These are phyloP conservation scores for Cladorrhinum sp. DNA, from an alignment of 2,329 filamentous ascomycete species.

Conservation along the genomic window DNA sequence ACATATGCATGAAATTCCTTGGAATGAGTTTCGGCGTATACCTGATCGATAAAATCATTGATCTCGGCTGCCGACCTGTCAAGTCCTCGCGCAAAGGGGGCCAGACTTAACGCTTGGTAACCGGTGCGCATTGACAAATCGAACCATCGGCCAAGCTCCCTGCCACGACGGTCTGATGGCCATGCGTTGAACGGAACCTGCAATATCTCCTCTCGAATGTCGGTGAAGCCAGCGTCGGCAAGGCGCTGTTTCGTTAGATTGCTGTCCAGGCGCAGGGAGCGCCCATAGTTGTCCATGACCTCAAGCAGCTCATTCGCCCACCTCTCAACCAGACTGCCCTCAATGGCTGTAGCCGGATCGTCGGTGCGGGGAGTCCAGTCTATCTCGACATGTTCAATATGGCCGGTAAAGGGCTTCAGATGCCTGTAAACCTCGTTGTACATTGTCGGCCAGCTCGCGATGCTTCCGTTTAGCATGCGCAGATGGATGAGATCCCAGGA, in stretches of 20 bases:
- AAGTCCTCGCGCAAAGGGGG: constrained; percentile 66
- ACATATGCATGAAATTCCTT: constrained; percentile 70
- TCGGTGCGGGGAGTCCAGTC: constrained; percentile 76
- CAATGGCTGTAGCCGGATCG: constrained; percentile 56
- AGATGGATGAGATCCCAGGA: constrained; percentile 83
- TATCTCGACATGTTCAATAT: constrained; percentile 85
- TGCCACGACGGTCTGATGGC: constrained; percentile 61
- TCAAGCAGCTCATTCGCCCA: constrained; percentile 70
- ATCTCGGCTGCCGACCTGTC: constrained; percentile 62
- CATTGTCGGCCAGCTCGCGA: constrained; percentile 70
- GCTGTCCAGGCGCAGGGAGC: constrained; percentile 60
- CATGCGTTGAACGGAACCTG: constrained; percentile 72
- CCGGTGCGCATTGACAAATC: constrained; percentile 73
- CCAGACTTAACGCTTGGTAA: constrained; percentile 69
- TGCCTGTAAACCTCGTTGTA: constrained; percentile 73
- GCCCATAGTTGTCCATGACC: constrained; percentile 63
- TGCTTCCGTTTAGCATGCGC: constrained; percentile 73
- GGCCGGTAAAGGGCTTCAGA: constrained; percentile 70
- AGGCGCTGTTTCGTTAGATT: constrained; percentile 57
- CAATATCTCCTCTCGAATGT: constrained; percentile 69
- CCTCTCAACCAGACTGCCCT: constrained; percentile 53
- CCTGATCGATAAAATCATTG: constrained; percentile 57
- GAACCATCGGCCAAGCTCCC: constrained; percentile 77
- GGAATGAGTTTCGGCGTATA: constrained; percentile 66
- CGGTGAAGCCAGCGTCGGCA: constrained; percentile 70